These are phyloP conservation scores for Cyanidioschyzon merolae DNA, from an alignment of 23 red algal species.

Conservation along the genomic window DNA sequence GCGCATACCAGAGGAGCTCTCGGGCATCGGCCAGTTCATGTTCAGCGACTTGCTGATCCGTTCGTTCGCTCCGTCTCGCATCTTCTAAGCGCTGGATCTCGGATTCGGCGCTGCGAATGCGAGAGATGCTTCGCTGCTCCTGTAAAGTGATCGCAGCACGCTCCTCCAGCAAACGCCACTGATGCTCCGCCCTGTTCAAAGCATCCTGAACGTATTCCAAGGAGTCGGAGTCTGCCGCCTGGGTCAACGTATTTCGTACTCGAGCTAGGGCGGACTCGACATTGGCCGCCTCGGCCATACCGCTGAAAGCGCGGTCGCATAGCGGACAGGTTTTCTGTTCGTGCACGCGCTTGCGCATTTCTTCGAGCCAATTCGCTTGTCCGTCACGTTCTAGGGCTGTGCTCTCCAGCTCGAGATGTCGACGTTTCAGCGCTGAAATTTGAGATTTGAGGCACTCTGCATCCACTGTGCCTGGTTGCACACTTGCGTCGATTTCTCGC, in stretches of 20 bases:
- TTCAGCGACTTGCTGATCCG: not conserved
- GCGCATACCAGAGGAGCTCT: not conserved
- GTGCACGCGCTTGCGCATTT: not conserved
- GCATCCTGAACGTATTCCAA: not conserved
- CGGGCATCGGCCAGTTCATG: not conserved
- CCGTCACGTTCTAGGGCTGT: not conserved
- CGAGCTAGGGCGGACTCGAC: not conserved
- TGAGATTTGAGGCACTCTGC: not conserved
- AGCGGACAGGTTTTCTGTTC: not conserved
- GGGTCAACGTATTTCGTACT: not conserved
- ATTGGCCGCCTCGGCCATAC: not conserved
- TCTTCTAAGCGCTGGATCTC: not conserved
- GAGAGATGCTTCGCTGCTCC: not conserved
- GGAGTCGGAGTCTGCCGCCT: not conserved
- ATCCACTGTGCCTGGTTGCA: not conserved
- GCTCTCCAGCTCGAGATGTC: not conserved
- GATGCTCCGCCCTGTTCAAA: not conserved
- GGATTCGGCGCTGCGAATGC: not conserved
- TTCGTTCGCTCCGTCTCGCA: not conserved
- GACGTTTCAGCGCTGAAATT: not conserved
- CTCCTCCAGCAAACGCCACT: not conserved
- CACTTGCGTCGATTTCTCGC: not conserved
- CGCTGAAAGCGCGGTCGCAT: not conserved
- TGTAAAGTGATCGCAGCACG: not conserved
- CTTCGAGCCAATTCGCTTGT: not conserved